phyloP scores from a whole-genome alignment of 345 rosid species.

The Cardiospermum halicacabum region DNA sequence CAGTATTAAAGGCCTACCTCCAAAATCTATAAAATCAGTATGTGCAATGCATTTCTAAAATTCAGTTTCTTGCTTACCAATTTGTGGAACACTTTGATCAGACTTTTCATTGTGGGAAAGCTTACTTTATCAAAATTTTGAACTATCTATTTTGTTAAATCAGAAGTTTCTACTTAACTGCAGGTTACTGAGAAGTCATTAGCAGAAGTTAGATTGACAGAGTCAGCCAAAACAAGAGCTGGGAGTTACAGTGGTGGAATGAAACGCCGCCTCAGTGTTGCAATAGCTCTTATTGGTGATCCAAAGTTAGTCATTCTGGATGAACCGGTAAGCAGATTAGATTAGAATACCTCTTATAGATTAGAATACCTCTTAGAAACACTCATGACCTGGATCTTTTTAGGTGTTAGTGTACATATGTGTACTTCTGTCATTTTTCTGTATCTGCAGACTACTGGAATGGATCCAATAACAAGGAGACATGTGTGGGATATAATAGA shows the following conservation, averaged over 20 bases:
- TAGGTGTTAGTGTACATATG: not conserved
- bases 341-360: not conserved
- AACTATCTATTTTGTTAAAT: not conserved
- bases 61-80: slow-evolving; percentile 1
- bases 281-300: slow-evolving; percentile 78
- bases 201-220: slow-evolving; percentile 66
- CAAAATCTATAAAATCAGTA: slow-evolving; percentile 56
- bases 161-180: slow-evolving; percentile 1
- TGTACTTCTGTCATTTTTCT: not conserved
- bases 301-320: slow-evolving; percentile 85
- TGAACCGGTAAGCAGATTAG: slow-evolving; percentile 60
- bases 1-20: slow-evolving; percentile 69
- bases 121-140: not conserved
- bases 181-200: slow-evolving; percentile 65
- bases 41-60: slow-evolving; percentile 17
- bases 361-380: not conserved
- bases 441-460: slow-evolving; percentile 68
- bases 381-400: not conserved
- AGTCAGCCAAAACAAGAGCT: slow-evolving; percentile 63
- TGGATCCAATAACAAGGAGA: slow-evolving; percentile 94
- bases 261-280: slow-evolving; percentile 94
- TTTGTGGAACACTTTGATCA: slow-evolving; percentile 5
- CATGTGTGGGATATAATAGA: slow-evolving; percentile 94
- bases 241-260: slow-evolving; percentile 96
- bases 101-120: not conserved